Base-by-base conservation (phyloP, 2,329 filamentous ascomycete species). In the Fusarium lyarnte region DNA sequence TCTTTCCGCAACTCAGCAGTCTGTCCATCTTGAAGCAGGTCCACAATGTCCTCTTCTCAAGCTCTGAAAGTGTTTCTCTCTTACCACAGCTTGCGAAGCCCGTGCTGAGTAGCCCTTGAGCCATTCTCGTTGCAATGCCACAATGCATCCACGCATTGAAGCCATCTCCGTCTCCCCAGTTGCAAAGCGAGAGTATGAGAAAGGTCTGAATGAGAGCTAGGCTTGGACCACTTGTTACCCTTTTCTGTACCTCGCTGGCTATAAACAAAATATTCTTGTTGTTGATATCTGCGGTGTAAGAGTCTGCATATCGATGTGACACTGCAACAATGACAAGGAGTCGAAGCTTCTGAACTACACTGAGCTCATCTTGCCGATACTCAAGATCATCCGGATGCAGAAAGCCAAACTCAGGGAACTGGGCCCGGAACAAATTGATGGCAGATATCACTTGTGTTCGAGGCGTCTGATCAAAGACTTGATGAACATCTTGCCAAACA, bases 91-190 rank as follows among this genome's bases (percentile, higher is more conserved):
- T 66, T 4, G 72, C 64, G 5, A 76, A 70, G 0, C 75, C 72
- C 1, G 73, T 71, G 13, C 76, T 75, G 2, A 77, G 58, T 1
- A 77, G 21, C 0, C 76, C 76, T 19, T 77, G 76, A 2, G 74
- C 76, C 76, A 77, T 77, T 21, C 76, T 47, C 0, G 73, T 71
- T 2, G 76, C 76, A 25, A 77, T 75, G 1, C 76, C 76, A 0
- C 69, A 74, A 4, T 77, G 76, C 76, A 77, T 77, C 76, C 76
- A 77, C 1, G 76, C 76, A 23, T 65, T 77, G 35, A 77, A 77
- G 0, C 76, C 76, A n/a, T 77, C 74, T 0, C 76, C 74, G 3
- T 77, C 73, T 1, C 76, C 76, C 76, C 76, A 77, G 31, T 76
- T 74, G 31, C 74, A 77, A 1, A 77, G 49, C 0, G 76, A 73